These are phyloP conservation scores for Saccharomyces uvarum DNA, from an alignment of 1,139 yeast species.

Conservation along the genomic window DNA sequence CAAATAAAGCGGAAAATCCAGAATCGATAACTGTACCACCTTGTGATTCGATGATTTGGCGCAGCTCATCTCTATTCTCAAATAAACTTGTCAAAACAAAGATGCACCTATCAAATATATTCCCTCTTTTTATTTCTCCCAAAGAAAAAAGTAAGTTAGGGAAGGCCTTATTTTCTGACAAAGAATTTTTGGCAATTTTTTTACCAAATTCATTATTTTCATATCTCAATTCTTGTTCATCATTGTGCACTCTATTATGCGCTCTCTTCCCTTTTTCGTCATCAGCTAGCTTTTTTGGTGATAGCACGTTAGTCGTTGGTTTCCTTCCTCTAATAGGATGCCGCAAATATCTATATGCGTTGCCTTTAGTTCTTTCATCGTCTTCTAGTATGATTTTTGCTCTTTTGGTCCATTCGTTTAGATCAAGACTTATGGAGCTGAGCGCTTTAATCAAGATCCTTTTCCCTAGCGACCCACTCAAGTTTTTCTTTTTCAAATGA, in stretches of 20 bases:
- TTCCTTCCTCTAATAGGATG: conserved; percentile 25
- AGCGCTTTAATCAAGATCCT: conserved; percentile 17
- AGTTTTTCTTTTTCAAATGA: conserved; percentile 31
- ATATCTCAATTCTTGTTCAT: neutral
- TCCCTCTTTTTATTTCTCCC: conserved; percentile 4
- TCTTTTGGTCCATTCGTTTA: conserved; percentile 29
- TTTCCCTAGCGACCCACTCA: conserved; percentile 19
- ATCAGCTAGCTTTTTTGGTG: conserved; percentile 15
- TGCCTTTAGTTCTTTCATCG: conserved; percentile 6
- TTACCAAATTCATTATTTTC: neutral
- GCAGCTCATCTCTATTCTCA: conserved; percentile 34
- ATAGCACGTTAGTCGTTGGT: conserved; percentile 7
- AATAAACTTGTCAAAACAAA: conserved; percentile 38
- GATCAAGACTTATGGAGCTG: conserved; percentile 20
- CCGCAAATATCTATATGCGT: conserved; percentile 14
- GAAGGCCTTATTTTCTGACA: neutral
- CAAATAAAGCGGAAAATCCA: conserved; percentile 35
- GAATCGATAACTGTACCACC: conserved; percentile 48
- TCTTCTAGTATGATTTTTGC: conserved; percentile 18
- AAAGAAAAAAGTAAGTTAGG: neutral
- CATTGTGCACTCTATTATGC: neutral
- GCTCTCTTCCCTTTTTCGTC: neutral
- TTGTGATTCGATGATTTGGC: conserved; percentile 35
- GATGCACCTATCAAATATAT: conserved; percentile 36
- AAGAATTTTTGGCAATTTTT: neutral